Percentiles rank a stretch among this genome's conserved stretches.
phyloP scores from a whole-genome alignment of 495 filamentous ascomycete species.

The Aspergillus homomorphus region DNA sequence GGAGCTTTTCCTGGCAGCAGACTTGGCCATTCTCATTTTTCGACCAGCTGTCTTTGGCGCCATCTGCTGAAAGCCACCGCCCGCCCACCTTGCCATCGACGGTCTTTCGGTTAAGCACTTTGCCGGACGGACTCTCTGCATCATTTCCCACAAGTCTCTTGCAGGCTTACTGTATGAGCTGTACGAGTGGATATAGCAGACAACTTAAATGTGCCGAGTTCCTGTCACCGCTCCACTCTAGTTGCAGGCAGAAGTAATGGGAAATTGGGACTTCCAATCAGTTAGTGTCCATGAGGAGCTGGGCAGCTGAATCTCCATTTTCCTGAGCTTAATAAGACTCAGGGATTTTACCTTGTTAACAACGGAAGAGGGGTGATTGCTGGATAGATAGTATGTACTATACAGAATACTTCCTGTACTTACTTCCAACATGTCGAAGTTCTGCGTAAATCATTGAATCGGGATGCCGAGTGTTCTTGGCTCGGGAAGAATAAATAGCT shows the following conservation, averaged over 20 bases:
- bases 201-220: background rate
- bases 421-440: too few relatives aligned
- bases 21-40: background rate
- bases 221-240: background rate
- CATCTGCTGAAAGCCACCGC: slow-evolving; percentile 11
- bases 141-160: too few relatives aligned
- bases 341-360: background rate
- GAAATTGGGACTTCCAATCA: background rate
- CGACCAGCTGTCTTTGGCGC: background rate
- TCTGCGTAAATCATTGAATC: background rate
- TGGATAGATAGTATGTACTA: too few relatives aligned
- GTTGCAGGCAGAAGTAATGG: background rate
- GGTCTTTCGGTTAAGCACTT: slow-evolving; percentile 13
- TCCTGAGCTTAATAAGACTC: too few relatives aligned
- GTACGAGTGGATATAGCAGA: background rate
- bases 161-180: too few relatives aligned
- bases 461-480: background rate
- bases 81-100: slow-evolving; percentile 2
- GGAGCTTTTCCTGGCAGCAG: too few relatives aligned
- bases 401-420: too few relatives aligned
- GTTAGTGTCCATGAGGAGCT: too few relatives aligned
- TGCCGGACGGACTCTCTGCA: slow-evolving; percentile 12
- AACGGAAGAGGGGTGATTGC: background rate
- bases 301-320: too few relatives aligned
- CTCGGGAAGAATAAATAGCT: background rate